phyloP scores from a whole-genome alignment of 495 filamentous ascomycete species.

The Penicillium canariense region DNA sequence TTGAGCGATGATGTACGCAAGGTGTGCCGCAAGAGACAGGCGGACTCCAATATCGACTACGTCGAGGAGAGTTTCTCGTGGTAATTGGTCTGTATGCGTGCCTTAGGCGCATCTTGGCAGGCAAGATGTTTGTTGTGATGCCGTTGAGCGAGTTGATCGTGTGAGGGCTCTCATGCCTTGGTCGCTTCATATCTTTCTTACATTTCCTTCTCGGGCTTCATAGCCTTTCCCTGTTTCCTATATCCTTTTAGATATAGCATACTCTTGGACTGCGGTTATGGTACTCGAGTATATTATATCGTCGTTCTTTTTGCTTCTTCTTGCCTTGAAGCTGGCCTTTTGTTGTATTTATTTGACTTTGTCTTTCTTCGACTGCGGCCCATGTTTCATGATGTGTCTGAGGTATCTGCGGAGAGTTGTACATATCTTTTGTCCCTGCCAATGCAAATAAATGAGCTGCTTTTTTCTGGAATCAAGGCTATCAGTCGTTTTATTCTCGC shows the following conservation, averaged over 20 bases:
- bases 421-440: conserved; percentile 14
- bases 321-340: conserved; percentile 5
- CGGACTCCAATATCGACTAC: conserved; percentile 67
- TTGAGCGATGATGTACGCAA: conserved; percentile 80
- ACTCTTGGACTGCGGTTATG: not conserved
- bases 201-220: not conserved
- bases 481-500: not conserved
- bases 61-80: conserved; percentile 89
- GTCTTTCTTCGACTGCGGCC: not conserved
- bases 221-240: not conserved
- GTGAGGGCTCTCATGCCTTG: conserved; percentile 7
- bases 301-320: not conserved
- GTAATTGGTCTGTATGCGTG: conserved; percentile 40
- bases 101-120: not conserved
- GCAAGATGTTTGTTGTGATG: conserved; percentile 2
- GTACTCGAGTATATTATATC: not conserved
- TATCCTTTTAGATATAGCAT: not conserved
- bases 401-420: conserved; percentile 8
- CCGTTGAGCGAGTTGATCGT: conserved; percentile 3
- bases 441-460: conserved; percentile 12
- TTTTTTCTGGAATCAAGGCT: not conserved
- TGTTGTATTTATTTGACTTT: not conserved
- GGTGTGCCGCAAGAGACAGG: conserved; percentile 66
- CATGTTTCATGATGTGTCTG: not conserved
- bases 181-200: conserved; percentile 4